Evolutionary conservation across 768 basidiomycete species (phyloP), one percentile per base, ranked within the genome.

Genomic region (Collybiopsis luxurians): DNA sequence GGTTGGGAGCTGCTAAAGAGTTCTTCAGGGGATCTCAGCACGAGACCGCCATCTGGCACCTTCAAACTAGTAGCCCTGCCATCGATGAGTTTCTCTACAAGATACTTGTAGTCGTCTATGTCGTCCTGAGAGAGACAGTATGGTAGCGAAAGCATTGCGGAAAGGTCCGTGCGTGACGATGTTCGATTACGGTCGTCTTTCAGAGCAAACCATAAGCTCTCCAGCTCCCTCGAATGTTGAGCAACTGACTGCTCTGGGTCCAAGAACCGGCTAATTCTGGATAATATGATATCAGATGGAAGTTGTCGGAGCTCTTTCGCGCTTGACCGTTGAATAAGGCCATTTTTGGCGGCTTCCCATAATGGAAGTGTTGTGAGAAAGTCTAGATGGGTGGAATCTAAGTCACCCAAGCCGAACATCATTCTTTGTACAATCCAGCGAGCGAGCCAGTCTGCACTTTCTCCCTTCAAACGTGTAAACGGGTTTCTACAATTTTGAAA

Each of bases 11-110:
- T 30, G 12, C 30, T 15, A 21, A 44, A 54, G 13, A 44, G 24
- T 3, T 54, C 40, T 5, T 23, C n/a, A 27, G 31, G 24, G n/a
- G 24, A 19, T 3, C 42, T 23, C 39, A 54, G 26, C 3, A 13
- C n/a, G 6, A 54, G 53, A n/a, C n/a, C 24, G 13, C 53, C 40
- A 54, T 54, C 42, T 1, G 53, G 53, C 26, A 54, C 53, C 27
- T n/a, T 11, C 21, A 54, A 43, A 19, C n/a, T 28, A 10, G 17
- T 7, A 23, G 17, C 52, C 5, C 24, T 27, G 26, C 38, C 13
- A 4, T 15, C 9, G 19, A 42, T 5, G 9, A 53, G 24, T 4
- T 27, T 42, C 30, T 5, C 12, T 6, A 53, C 6, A 27, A 54
- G 40, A 34, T 54, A 54, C 17, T 42, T 45, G 31, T 54, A 54